phyloP scores from a whole-genome alignment of 352 stramenopile genomes.

The Peronospora tabacina region DNA sequence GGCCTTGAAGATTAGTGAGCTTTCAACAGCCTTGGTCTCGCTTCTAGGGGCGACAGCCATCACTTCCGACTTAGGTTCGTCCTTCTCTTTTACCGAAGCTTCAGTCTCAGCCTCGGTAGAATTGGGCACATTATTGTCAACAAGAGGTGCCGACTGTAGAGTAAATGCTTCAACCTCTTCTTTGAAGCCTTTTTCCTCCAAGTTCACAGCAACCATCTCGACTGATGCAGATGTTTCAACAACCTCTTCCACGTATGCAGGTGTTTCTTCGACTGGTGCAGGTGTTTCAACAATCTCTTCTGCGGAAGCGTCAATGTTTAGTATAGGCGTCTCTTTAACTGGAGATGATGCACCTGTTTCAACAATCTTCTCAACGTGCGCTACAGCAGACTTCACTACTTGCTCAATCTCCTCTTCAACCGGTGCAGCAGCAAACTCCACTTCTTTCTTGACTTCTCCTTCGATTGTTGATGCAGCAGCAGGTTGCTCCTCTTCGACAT shows the following conservation, averaged over 20 bases:
- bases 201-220: not conserved
- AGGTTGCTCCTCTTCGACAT: conserved; percentile 14
- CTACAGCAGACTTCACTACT: not conserved
- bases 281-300: not conserved
- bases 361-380: not conserved
- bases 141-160: conserved; percentile 2
- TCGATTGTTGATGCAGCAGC: conserved; percentile 9
- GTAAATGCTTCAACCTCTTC: conserved; percentile 1
- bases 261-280: too few relatives aligned
- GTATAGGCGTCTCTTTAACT: not conserved
- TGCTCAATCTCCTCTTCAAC: not conserved
- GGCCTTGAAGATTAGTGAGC: conserved; percentile 9
- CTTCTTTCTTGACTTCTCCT: not conserved
- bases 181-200: not conserved
- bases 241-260: not conserved
- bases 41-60: conserved; percentile 9
- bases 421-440: not conserved
- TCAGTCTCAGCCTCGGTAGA: conserved; percentile 3
- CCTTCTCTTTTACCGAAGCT: conserved; percentile 4
- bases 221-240: conserved; percentile 1
- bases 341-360: not conserved
- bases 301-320: not conserved
- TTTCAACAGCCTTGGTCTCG: conserved; percentile 10
- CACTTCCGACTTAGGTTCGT: conserved; percentile 9
- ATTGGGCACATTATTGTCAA: conserved; percentile 3